These are phyloP conservation scores for Mycena venus DNA, from an alignment of 768 basidiomycete genomes.

Conservation along the genomic window DNA sequence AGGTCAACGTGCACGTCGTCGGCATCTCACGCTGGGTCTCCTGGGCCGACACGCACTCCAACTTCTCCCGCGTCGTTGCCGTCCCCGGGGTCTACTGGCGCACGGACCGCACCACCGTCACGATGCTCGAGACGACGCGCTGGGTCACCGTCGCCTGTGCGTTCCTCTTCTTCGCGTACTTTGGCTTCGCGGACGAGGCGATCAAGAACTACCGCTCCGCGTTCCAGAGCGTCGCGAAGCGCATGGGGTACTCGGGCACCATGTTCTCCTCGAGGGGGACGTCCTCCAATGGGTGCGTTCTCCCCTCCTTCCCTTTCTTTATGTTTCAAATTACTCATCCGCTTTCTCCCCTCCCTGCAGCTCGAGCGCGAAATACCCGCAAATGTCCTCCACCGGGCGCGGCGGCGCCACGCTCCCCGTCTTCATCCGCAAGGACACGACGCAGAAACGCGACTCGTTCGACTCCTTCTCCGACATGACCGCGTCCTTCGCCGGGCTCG, in stretches of 20 bases:
- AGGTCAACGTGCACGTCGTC: constrained; percentile 44
- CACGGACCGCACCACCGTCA: constrained; percentile 31
- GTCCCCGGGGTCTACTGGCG: constrained; percentile 62
- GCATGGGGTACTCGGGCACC: neutral
- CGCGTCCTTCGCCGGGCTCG: too few species aligned
- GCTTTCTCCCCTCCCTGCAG: neutral
- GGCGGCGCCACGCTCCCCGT: neutral
- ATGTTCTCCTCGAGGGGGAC: too few species aligned
- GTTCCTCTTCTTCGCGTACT: constrained; percentile 75
- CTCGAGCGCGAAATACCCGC: neutral
- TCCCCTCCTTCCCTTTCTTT: too few species aligned
- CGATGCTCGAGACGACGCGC: constrained; percentile 57
- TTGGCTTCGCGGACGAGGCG: constrained; percentile 76
- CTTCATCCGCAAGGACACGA: too few species aligned
- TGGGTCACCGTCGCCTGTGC: constrained; percentile 65
- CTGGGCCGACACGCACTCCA: constrained; percentile 65
- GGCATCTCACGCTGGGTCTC: constrained; percentile 59
- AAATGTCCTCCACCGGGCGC: neutral
- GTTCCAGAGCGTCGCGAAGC: constrained; percentile 49
- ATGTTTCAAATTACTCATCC: too few species aligned
- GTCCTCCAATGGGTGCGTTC: too few species aligned
- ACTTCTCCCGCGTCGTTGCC: constrained; percentile 64
- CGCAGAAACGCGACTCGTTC: too few species aligned
- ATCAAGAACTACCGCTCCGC: constrained; percentile 63
- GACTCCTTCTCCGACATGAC: too few species aligned